Conservation (phyloP, 768 basidiomycete genomes). For the Collybia nuda region DNA sequence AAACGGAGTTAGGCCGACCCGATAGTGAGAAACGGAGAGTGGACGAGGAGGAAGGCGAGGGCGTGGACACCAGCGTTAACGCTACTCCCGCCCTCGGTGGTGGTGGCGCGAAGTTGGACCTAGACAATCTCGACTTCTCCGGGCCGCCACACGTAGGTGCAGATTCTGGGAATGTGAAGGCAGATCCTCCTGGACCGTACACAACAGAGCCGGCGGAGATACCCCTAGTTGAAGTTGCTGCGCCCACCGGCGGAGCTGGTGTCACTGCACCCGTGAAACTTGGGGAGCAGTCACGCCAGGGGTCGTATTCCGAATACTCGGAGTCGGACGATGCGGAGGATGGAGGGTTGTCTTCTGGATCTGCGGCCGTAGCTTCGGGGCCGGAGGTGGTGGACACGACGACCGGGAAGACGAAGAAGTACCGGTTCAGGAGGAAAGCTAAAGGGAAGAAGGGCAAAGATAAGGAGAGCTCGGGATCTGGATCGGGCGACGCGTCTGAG, state of each 20-base stretch:
- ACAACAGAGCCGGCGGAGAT: conserved; percentile 47
- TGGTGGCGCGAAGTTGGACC: conserved; percentile 34
- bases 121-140: conserved; percentile 63
- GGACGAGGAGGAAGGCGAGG: conserved; percentile 43
- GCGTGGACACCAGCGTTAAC: conserved; percentile 46
- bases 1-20: conserved; percentile 77
- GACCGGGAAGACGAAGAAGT: conserved; percentile 11
- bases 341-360: not conserved
- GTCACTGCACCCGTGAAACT: conserved; percentile 6
- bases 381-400: conserved; percentile 9
- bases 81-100: conserved; percentile 49
- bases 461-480: conserved; percentile 10
- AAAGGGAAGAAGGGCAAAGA: conserved; percentile 19
- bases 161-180: conserved; percentile 11
- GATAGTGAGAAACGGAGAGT: conserved; percentile 69
- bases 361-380: conserved; percentile 2
- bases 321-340: conserved; percentile 30
- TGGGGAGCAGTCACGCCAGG: conserved; percentile 28
- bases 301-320: conserved; percentile 46
- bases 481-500: conserved; percentile 12
- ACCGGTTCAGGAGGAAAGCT: conserved; percentile 11
- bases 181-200: conserved; percentile 16
- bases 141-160: conserved; percentile 40
- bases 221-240: conserved; percentile 32
- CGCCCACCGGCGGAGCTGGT: conserved; percentile 1